These are phyloP conservation scores for Pythium aristosporum DNA, from an alignment of 352 stramenopile genomes.

Conservation along the genomic window DNA sequence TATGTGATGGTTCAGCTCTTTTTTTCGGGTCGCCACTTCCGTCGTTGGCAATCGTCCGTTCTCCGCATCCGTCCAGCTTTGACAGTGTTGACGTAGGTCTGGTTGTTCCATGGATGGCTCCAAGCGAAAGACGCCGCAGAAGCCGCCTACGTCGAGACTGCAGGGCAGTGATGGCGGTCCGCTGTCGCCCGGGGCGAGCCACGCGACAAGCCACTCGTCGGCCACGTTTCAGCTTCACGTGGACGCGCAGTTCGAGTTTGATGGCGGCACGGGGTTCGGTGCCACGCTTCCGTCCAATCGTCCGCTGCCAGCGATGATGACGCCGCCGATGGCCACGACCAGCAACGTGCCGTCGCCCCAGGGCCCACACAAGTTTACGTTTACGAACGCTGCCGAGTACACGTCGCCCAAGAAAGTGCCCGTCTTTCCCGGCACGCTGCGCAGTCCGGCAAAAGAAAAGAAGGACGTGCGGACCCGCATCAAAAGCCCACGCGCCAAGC, in stretches of 20 bases:
- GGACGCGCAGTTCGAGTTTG: slow-evolving; percentile 70
- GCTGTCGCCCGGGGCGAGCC: background rate
- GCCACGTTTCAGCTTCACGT: slow-evolving; percentile 52
- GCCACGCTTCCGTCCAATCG: slow-evolving; percentile 55
- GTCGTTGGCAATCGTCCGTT: background rate
- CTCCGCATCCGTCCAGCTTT: background rate
- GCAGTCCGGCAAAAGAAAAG: slow-evolving; percentile 53
- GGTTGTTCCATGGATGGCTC: slow-evolving; percentile 21
- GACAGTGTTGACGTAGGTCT: background rate
- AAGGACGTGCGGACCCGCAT: slow-evolving; percentile 14
- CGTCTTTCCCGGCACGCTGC: slow-evolving; percentile 58
- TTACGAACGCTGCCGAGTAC: slow-evolving; percentile 66
- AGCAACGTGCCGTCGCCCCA: slow-evolving; percentile 9
- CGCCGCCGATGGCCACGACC: background rate
- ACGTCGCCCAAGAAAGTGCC: slow-evolving; percentile 79
- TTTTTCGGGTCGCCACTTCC: background rate
- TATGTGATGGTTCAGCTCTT: slow-evolving; percentile 3
- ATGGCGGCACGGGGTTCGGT: slow-evolving; percentile 64
- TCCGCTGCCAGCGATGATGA: slow-evolving; percentile 39
- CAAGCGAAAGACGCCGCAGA: slow-evolving; percentile 24
- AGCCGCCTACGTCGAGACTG: slow-evolving; percentile 4
- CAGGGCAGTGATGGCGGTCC: slow-evolving; percentile 1
- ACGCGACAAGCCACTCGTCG: slow-evolving; percentile 6
- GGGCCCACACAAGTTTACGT: slow-evolving; percentile 57
- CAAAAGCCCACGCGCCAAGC: slow-evolving; percentile 31